phyloP scores from a whole-genome alignment of 768 basidiomycete genomes.

The Mycena floridula region DNA sequence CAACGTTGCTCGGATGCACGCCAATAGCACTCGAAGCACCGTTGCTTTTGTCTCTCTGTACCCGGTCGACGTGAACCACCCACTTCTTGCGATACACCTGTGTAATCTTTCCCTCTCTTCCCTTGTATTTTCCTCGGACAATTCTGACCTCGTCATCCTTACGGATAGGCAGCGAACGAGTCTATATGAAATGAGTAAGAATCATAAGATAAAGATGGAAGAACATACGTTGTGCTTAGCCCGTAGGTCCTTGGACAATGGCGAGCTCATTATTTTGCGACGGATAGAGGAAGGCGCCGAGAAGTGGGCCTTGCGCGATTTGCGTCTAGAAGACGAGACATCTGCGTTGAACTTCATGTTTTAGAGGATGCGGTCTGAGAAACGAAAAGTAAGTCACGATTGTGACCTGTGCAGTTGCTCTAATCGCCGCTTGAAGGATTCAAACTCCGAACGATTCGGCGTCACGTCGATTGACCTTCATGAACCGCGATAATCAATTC shows the following conservation, averaged over 20 bases:
- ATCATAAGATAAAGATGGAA: background rate
- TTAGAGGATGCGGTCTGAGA: too few relatives aligned
- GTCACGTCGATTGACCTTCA: too few relatives aligned
- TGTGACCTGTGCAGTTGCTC: too few relatives aligned
- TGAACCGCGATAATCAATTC: too few relatives aligned
- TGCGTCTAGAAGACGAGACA: conserved; percentile 91
- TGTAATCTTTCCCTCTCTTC: conserved; percentile 96
- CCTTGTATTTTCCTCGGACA: conserved; percentile 97
- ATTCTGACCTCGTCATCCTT: conserved; percentile 98
- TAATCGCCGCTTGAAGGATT: too few relatives aligned
- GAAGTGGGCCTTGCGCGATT: conserved; percentile 98
- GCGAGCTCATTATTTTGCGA: conserved; percentile 96
- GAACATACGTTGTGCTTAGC: conserved; percentile 80
- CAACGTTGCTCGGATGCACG: conserved; percentile 94
- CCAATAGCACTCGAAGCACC: conserved; percentile 92
- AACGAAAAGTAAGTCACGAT: too few relatives aligned
- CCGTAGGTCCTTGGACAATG: conserved; percentile 92
- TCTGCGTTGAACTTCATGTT: conserved; percentile 36
- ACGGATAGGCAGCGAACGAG: conserved; percentile 89
- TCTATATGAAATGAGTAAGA: conserved; percentile 31
- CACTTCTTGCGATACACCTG: conserved; percentile 99
- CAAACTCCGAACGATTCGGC: too few relatives aligned
- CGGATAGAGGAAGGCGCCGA: conserved; percentile 90
- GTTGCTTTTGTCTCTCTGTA: conserved; percentile 95
- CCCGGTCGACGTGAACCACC: conserved; percentile 98